These are phyloP conservation scores for Globisporangium lucens DNA, from an alignment of 352 stramenopile genomes.

Conservation along the genomic window DNA sequence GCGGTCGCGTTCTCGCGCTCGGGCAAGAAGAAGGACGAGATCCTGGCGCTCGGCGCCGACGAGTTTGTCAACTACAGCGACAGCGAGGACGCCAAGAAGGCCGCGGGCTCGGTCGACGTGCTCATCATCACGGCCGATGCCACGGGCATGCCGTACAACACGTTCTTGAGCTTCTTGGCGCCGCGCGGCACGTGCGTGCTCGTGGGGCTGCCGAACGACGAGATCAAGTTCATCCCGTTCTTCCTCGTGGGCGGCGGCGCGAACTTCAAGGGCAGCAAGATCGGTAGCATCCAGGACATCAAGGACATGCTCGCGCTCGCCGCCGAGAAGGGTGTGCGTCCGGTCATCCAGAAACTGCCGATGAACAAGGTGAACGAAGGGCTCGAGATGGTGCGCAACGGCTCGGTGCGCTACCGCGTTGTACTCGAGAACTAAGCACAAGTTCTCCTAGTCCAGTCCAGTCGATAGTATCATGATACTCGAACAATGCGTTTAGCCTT, in stretches of 20 bases:
- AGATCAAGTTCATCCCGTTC: conserved; percentile 45
- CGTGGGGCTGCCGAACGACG: conserved; percentile 51
- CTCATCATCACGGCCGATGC: no score
- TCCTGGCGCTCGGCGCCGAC: conserved; percentile 53
- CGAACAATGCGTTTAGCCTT: no score
- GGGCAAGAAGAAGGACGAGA: conserved; percentile 7
- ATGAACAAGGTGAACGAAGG: conserved; percentile 42
- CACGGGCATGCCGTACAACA: no score
- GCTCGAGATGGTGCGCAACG: conserved; percentile 27
- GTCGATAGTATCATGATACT: no score
- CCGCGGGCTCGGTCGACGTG: no score
- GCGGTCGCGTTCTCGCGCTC: conserved; percentile 54
- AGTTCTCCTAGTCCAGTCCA: no score
- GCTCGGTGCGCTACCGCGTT: conserved; percentile 30
- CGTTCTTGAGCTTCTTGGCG: no score
- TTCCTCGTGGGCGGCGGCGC: conserved; percentile 29
- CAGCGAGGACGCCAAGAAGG: no score
- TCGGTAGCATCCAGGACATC: conserved; percentile 59
- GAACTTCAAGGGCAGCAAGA: conserved; percentile 27
- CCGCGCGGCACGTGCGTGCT: conserved; percentile 48
- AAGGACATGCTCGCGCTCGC: conserved; percentile 86
- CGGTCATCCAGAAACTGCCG: conserved; percentile 47
- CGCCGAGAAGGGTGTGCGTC: conserved; percentile 62
- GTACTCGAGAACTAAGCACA: conserved; percentile 36
- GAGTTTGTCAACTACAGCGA: conserved; percentile 44